A percentile compares a stretch with the other conserved stretches of the same genome.
Conservation (phyloP, 768 basidiomycete species). For the Naganishia vaughanmartiniae region DNA sequence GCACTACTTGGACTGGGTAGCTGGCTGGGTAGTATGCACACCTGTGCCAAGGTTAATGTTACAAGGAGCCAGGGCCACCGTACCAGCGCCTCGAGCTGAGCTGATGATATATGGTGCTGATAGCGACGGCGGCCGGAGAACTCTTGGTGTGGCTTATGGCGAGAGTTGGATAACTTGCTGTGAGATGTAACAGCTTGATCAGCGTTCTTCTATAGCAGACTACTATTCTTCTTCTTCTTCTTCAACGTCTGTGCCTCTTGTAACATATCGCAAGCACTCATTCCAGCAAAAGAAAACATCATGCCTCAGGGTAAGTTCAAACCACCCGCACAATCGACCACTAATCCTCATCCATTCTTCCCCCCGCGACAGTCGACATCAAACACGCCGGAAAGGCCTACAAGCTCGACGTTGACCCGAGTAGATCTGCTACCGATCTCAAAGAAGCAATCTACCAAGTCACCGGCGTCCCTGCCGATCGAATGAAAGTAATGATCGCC, state of each 20-base stretch:
- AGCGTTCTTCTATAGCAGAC: neutral
- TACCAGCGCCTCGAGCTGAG: no score
- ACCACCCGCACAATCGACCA: neutral
- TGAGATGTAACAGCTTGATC: conserved; percentile 16
- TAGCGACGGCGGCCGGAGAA: no score
- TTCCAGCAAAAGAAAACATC: neutral
- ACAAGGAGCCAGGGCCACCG: no score
- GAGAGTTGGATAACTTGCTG: no score
- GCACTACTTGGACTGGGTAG: no score
- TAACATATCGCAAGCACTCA: neutral
- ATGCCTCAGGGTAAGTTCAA: conserved; percentile 16
- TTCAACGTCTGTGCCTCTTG: neutral
- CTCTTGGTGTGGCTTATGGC: no score
- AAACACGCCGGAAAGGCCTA: conserved; percentile 84
- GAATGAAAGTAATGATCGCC: conserved; percentile 98
- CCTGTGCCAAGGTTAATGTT: no score
- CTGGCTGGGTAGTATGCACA: no score
- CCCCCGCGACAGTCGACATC: conserved; percentile 58
- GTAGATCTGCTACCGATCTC: conserved; percentile 63
- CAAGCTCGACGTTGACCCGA: conserved; percentile 71
- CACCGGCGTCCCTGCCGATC: conserved; percentile 79
- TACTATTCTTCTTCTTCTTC: neutral
- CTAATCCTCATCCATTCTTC: neutral
- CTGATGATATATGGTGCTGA: no score
- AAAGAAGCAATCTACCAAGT: conserved; percentile 75